phyloP scores from a whole-genome alignment of 2,329 filamentous ascomycete species.

The Coniosporium tulheliwenetii region DNA sequence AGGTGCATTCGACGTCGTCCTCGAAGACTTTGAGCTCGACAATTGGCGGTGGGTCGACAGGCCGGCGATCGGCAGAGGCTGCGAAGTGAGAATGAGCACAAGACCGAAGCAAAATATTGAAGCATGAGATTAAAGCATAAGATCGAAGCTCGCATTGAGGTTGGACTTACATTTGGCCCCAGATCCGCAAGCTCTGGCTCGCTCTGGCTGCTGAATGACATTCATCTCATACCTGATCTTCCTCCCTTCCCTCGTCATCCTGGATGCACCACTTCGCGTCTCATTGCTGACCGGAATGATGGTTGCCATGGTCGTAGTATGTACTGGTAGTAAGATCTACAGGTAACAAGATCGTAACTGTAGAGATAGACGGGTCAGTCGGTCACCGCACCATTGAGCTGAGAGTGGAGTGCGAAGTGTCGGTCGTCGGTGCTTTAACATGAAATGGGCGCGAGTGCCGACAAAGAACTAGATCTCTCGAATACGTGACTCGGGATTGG shows the following conservation, averaged over 20 bases:
- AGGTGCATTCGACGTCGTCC: slow-evolving; percentile 52
- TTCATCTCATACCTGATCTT: slow-evolving; percentile 66
- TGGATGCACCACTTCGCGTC: slow-evolving; percentile 34
- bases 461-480: too few relatives aligned
- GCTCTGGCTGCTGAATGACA: slow-evolving; percentile 87
- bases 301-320: slow-evolving; percentile 11
- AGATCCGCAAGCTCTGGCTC: slow-evolving; percentile 85
- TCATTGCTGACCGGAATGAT: slow-evolving; percentile 40
- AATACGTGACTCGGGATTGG: too few relatives aligned
- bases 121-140: not conserved
- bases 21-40: slow-evolving; percentile 81
- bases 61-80: slow-evolving; percentile 78
- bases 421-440: too few relatives aligned
- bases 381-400: too few relatives aligned
- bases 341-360: too few relatives aligned
- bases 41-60: slow-evolving; percentile 87
- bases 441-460: too few relatives aligned
- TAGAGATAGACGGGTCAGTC: too few relatives aligned
- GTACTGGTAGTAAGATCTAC: too few relatives aligned
- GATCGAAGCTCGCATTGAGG: slow-evolving; percentile 3
- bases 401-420: too few relatives aligned
- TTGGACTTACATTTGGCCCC: slow-evolving; percentile 70
- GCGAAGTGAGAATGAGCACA: slow-evolving; percentile 4
- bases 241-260: slow-evolving; percentile 59
- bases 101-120: slow-evolving; percentile 1